A percentile compares a stretch with the other conserved stretches of the same genome.
phyloP scores from a whole-genome alignment of 2,329 filamentous ascomycete genomes.

The Cercospora canescens region DNA sequence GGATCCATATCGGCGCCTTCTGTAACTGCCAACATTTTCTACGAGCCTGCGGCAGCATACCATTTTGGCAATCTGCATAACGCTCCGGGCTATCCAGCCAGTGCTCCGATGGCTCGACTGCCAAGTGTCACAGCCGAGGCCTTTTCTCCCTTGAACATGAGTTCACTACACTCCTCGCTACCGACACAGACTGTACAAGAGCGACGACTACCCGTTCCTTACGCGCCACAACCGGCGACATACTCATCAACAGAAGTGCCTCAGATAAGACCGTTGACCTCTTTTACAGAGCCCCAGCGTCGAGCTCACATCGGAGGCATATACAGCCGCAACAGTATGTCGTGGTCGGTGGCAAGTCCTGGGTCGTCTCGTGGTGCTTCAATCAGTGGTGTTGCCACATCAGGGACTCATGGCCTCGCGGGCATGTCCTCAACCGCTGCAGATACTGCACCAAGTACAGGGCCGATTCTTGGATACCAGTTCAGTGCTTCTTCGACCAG shows the following conservation, averaged over 20 bases:
- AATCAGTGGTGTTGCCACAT: constrained; percentile 1
- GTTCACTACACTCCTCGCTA: constrained; percentile 35
- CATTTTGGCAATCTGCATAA: constrained; percentile 31
- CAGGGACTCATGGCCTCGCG: constrained; percentile 11
- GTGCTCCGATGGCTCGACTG: constrained; percentile 22
- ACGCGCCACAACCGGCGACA: constrained; percentile 23
- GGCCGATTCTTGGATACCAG: constrained; percentile 30
- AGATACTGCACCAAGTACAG: constrained; percentile 15
- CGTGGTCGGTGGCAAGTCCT: constrained; percentile 28
- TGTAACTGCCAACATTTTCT: constrained; percentile 27
- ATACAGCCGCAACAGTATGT: constrained; percentile 34
- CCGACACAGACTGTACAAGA: constrained; percentile 34
- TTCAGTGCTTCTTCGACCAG: constrained; percentile 28
- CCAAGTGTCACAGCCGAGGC: constrained; percentile 31
- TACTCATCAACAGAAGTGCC: constrained; percentile 24
- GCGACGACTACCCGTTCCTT: constrained; percentile 34
- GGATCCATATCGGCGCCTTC: constrained; percentile 28
- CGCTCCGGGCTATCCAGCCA: constrained; percentile 21
- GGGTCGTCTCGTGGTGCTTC: constrained; percentile 17
- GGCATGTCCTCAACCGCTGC: constrained; percentile 8
- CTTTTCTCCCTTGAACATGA: constrained; percentile 37
- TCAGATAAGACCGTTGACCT: constrained; percentile 28
- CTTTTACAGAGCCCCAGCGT: constrained; percentile 25
- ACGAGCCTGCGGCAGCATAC: constrained; percentile 30
- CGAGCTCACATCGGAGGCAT: constrained; percentile 31